A percentile compares a stretch with the other conserved stretches of the same genome.
phyloP scores from a whole-genome alignment of 2,329 filamentous ascomycete genomes.

The Alternaria alternata region DNA sequence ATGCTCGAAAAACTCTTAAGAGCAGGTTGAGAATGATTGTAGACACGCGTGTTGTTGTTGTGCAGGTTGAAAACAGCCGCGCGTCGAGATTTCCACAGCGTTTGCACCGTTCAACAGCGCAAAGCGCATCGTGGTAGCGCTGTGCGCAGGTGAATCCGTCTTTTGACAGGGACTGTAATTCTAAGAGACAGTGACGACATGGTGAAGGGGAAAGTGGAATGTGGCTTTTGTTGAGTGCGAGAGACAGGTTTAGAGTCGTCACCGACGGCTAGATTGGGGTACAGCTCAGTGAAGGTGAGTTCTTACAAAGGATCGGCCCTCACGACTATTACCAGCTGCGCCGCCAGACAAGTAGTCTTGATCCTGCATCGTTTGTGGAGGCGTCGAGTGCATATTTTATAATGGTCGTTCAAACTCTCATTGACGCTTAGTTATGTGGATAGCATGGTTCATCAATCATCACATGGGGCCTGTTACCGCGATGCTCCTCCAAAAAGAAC shows the following conservation, averaged over 20 bases:
- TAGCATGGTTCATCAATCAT: conserved; percentile 1
- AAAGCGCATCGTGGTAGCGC: neutral
- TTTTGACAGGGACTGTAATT: neutral
- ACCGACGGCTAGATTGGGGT: neutral
- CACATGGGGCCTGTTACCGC: neutral
- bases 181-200: neutral
- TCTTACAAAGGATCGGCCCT: neutral
- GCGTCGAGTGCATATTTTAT: neutral
- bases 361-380: neutral
- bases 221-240: neutral
- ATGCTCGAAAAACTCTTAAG: neutral
- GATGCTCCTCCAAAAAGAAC: neutral
- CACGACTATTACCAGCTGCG: neutral
- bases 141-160: neutral
- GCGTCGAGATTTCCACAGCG: neutral
- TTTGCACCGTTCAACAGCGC: neutral
- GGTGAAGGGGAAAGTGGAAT: neutral
- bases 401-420: conserved; percentile 3
- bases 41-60: conserved; percentile 2
- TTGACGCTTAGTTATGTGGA: neutral
- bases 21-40: neutral
- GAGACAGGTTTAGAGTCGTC: neutral
- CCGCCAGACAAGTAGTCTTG: neutral
- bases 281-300: neutral
- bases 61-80: neutral